A percentile compares a stretch with the other conserved stretches of the same genome.
These are phyloP conservation scores for Kalanchoe fedtschenkoi DNA, from an alignment of 164 flowering plant genomes.

Conservation along the genomic window DNA sequence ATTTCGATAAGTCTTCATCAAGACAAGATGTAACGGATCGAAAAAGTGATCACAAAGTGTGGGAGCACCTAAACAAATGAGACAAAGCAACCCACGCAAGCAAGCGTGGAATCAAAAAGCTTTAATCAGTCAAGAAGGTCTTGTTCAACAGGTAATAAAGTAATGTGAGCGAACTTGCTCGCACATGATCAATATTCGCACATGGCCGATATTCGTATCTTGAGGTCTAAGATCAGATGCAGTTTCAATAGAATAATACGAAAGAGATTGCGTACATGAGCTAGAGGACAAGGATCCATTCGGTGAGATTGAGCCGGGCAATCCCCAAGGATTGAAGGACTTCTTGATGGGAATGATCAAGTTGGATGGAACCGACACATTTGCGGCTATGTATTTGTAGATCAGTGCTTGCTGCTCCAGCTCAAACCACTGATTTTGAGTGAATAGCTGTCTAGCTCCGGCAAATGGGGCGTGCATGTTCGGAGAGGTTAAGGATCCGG, in stretches of 20 bases:
- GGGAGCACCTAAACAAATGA: not conserved
- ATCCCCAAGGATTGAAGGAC: slow-evolving; percentile 23
- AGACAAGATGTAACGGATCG: not conserved
- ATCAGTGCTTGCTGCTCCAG: slow-evolving; percentile 86
- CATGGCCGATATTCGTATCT: slow-evolving; percentile 4
- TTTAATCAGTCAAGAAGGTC: not conserved
- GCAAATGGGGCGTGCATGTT: slow-evolving; percentile 39
- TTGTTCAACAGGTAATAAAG: not conserved
- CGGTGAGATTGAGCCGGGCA: slow-evolving; percentile 4
- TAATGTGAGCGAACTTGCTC: not conserved
- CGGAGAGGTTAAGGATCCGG: slow-evolving; percentile 34
- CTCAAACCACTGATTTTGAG: slow-evolving; percentile 85
- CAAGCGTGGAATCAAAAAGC: not conserved
- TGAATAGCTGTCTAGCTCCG: slow-evolving; percentile 60
- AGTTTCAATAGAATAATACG: not conserved
- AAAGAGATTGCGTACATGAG: not conserved
- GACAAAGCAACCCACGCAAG: not conserved
- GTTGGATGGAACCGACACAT: slow-evolving; percentile 66
- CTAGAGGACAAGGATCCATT: slow-evolving; percentile 1
- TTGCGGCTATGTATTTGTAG: slow-evolving; percentile 68
- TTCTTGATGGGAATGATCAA: slow-evolving; percentile 54
- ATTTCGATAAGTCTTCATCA: no score
- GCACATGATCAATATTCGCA: not conserved
- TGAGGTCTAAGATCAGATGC: not conserved
- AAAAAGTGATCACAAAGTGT: not conserved